Evolutionary conservation across 2,329 filamentous ascomycete species (phyloP), one percentile per base, ranked within the genome.

Genomic region (Ilyonectria robusta): DNA sequence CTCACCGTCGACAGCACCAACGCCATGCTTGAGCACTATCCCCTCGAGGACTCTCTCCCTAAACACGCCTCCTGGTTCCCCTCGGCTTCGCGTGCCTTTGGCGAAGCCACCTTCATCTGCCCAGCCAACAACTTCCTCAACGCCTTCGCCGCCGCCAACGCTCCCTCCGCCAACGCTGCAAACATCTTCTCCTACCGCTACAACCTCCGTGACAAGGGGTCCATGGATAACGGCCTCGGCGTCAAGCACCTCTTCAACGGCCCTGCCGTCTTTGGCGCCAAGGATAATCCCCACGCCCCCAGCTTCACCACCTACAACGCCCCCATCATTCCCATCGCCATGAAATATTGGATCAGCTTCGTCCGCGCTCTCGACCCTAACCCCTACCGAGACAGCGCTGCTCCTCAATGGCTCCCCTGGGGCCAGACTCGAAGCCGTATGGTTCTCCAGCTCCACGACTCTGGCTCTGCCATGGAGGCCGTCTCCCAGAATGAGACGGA

Each of bases 261-360:
- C 15, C 80, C 81, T 26, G 86, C 86, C 63, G 78, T 88, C 40
- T 86, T 87, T 69, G 86, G 86, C 3, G 82, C 84, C 5, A 15
- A 7, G 35, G 35, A 77, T 80, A 64, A 77, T 80, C 54, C 60
- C 71, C 23, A 48, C 15, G 62, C 54, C 59, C 44, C 67, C 1
- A 84, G 84, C 69, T 86, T 86, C 71, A 77, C 73, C 46, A 80
- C 81, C 15, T 83, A 82, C 70, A 86, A 87, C 71, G 80, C 81
- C 4, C 75, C 75, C 3, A 78, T 87, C 2, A 81, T 87, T 2
- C 81, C 82, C 6, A 66, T 86, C 13, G 78, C 86, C 19, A 86
- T 86, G 83, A 78, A 78, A 54, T 88, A 88, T 72, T 86, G 81
- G 75, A 78, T 86, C 50, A 85, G 84, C 19, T 88, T 88, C 69